phyloP scores from a whole-genome alignment of 2,329 filamentous ascomycete genomes.

The Aureobasidium mangrovei region DNA sequence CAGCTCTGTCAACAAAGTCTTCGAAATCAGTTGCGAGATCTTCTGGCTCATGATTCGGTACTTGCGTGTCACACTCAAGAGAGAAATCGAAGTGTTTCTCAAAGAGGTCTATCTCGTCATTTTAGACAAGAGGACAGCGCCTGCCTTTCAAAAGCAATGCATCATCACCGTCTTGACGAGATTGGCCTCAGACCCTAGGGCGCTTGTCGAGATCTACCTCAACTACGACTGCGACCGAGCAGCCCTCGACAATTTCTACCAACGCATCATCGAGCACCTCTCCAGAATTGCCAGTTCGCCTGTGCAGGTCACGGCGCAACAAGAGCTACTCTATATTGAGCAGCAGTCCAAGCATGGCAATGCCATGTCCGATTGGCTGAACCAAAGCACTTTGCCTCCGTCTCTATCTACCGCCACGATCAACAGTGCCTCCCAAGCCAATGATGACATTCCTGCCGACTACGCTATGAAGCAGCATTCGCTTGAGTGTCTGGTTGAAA shows the following conservation, averaged over 20 bases:
- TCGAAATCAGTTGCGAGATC: constrained; percentile 92
- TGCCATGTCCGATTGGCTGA: constrained; percentile 69
- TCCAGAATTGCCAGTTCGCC: constrained; percentile 77
- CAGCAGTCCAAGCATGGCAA: constrained; percentile 50
- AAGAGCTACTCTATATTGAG: constrained; percentile 84
- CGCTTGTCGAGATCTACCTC: constrained; percentile 87
- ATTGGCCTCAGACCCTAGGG: constrained; percentile 75
- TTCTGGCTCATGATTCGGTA: constrained; percentile 97
- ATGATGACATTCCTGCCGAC: constrained; percentile 68
- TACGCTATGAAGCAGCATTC: constrained; percentile 87
- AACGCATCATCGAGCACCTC: constrained; percentile 85
- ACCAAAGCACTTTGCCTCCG: constrained; percentile 75
- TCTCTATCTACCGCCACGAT: constrained; percentile 76
- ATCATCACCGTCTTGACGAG: constrained; percentile 80
- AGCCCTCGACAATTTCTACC: constrained; percentile 91
- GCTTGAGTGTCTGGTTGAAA: constrained; percentile 79
- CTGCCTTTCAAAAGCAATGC: constrained; percentile 82
- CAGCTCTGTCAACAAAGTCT: constrained; percentile 83
- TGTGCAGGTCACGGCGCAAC: constrained; percentile 61
- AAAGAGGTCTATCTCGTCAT: constrained; percentile 96
- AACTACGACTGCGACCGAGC: constrained; percentile 97
- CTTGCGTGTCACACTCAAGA: constrained; percentile 91
- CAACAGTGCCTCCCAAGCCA: constrained; percentile 27
- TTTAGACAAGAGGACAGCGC: constrained; percentile 77
- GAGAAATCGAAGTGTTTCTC: constrained; percentile 95